Evolutionary conservation across 345 rosid genomes (phyloP).

Genomic region (Bruguiera gymnorhiza): DNA sequence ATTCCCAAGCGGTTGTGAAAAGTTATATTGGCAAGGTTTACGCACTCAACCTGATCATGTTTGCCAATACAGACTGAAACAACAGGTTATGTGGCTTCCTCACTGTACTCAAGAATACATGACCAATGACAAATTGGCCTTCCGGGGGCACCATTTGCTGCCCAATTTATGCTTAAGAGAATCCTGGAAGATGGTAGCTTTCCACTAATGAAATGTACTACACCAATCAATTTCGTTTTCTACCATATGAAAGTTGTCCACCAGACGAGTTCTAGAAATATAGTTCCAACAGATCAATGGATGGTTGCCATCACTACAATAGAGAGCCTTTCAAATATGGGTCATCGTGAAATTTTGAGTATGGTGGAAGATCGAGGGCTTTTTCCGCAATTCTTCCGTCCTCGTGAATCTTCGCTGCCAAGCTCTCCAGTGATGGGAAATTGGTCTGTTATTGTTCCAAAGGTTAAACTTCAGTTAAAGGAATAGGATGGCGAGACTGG

Average conservation of each 20-base stretch:
- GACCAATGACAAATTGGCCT: too few species aligned
- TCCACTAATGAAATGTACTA: too few species aligned
- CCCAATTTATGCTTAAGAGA: too few species aligned
- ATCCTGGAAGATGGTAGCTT: too few species aligned
- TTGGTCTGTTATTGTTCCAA: slow-evolving; percentile 46
- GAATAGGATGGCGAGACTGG: background rate
- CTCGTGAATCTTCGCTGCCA: slow-evolving; percentile 68
- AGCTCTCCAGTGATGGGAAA: slow-evolving; percentile 67
- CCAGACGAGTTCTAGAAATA: background rate
- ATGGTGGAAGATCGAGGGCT: slow-evolving; percentile 75
- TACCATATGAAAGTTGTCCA: background rate
- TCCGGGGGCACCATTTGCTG: too few species aligned
- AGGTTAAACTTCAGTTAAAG: background rate
- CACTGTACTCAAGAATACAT: too few species aligned
- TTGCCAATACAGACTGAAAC: too few species aligned
- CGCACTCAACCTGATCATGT: too few species aligned
- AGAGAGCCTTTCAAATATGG: slow-evolving; percentile 39
- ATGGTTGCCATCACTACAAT: slow-evolving; percentile 10
- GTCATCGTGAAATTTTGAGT: slow-evolving; percentile 51
- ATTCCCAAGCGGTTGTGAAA: too few species aligned
- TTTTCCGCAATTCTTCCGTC: slow-evolving; percentile 63
- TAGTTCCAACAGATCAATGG: background rate
- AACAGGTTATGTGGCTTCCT: too few species aligned
- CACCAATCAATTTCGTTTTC: background rate
- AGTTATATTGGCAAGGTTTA: too few species aligned